phyloP scores from a whole-genome alignment of 164 flowering plant species.

The Sextonia rubra region DNA sequence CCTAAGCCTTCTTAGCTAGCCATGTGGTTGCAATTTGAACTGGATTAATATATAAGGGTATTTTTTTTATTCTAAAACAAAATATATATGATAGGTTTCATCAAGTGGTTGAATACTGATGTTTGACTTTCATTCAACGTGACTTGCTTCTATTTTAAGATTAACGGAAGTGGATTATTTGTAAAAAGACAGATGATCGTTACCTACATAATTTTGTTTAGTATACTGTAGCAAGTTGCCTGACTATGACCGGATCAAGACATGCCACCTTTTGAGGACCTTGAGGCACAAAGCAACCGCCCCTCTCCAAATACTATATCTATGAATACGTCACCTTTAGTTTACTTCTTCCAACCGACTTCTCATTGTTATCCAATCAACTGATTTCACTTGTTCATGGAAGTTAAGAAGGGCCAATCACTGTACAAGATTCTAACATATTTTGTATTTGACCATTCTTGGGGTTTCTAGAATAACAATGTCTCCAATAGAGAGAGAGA shows the following conservation, averaged over 20 bases:
- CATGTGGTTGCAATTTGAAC: too few relatives aligned
- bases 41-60: too few relatives aligned
- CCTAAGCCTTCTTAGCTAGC: too few relatives aligned
- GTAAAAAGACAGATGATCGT: background rate
- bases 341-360: background rate
- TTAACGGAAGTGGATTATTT: too few relatives aligned
- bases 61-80: background rate
- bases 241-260: background rate
- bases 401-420: background rate
- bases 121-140: background rate
- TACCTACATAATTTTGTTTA: too few relatives aligned
- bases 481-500: background rate
- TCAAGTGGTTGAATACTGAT: background rate
- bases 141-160: background rate
- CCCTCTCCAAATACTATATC: background rate
- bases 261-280: background rate
- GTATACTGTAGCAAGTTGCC: background rate
- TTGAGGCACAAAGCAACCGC: background rate
- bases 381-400: background rate
- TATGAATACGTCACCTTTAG: background rate
- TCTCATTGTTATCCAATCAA: background rate
- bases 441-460: background rate
- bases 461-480: background rate
- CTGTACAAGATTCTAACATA: background rate
- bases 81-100: background rate